Evolutionary conservation across 495 filamentous ascomycete species (phyloP), one percentile per base, ranked within the genome.

Genomic region (Lasiosphaeriaceae sp.): DNA sequence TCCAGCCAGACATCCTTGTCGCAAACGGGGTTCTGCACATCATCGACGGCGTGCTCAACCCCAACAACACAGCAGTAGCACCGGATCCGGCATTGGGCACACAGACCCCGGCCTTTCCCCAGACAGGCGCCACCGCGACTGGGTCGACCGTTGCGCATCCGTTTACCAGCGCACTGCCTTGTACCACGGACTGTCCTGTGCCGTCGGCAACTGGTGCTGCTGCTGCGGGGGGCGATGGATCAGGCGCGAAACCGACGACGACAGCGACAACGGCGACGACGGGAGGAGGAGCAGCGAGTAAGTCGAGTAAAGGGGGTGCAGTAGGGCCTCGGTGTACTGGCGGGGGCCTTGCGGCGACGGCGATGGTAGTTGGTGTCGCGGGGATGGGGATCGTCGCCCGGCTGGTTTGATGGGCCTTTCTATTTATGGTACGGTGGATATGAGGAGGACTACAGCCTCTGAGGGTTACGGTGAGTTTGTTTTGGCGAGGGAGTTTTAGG

Each of bases 1-100:
- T 86, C 11, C 58, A 70, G 29, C 61, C 80, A 1, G 79, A 89
- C 61, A 73, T 89, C 22, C 75, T 90, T 0, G 59, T 87, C 47
- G 70, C 74, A n/a, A 87, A 86, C 51, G 86, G 86, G 57, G 83
- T 89, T 14, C 65, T 88, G 2, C 86, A 88, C 65, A 73, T 86
- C 34, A 80, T 88, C 58, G 81, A 86, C 64, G 68, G 66, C 72
- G 82, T 86, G 26, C 69, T 87, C 52, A 86, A 84, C 72, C 85
- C 83, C 19, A 69, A 78, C 47, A 76, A 75, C 48, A 72, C 73
- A 11, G 58, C 61, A 12, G 76, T 71, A 5, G 56, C 60, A 2
- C 79, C 83, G 1, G 66, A 77, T 35, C 57, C 72, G 11, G 63
- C 71, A 4, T 69, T 72, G 5, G 66, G 71, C 1, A 66, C 71